These are phyloP conservation scores for Penicillium janthinellum DNA, from an alignment of 2,329 filamentous ascomycete genomes.

Conservation along the genomic window DNA sequence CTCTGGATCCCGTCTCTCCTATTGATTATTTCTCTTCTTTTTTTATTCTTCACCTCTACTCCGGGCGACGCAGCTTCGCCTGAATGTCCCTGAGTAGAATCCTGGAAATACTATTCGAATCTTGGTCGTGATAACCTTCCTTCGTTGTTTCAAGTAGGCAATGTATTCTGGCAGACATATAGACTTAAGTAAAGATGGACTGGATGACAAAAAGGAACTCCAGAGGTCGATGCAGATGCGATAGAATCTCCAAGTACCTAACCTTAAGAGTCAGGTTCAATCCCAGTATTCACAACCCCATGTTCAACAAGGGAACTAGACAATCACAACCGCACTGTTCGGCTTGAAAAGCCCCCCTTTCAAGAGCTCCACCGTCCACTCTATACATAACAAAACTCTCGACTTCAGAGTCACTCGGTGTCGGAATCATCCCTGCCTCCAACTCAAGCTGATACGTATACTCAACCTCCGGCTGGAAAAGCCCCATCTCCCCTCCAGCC, in stretches of 20 bases:
- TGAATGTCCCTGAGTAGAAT: background rate
- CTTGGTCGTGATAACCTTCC: background rate
- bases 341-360: conserved; percentile 81
- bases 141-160: background rate
- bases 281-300: conserved; percentile 74
- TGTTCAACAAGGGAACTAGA: conserved; percentile 92
- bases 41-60: background rate
- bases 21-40: conserved; percentile 7
- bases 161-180: background rate
- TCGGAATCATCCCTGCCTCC: conserved; percentile 65
- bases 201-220: background rate
- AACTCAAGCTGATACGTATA: conserved; percentile 90
- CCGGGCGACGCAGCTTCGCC: background rate
- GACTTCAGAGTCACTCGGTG: conserved; percentile 85
- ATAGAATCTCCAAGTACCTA: conserved; percentile 36
- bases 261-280: conserved; percentile 66
- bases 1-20: background rate
- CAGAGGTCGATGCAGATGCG: background rate
- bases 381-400: conserved; percentile 78
- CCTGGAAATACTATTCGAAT: conserved; percentile 1
- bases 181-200: conserved; percentile 31
- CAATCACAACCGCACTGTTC: conserved; percentile 79
- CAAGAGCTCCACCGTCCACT: conserved; percentile 70
- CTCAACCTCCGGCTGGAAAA: conserved; percentile 88
- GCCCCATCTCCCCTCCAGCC: conserved; percentile 76